A percentile compares a stretch with the other conserved stretches of the same genome.
These are phyloP conservation scores for Paramecium caudatum DNA, from an alignment of 73 alveolate genomes.

Conservation along the genomic window DNA sequence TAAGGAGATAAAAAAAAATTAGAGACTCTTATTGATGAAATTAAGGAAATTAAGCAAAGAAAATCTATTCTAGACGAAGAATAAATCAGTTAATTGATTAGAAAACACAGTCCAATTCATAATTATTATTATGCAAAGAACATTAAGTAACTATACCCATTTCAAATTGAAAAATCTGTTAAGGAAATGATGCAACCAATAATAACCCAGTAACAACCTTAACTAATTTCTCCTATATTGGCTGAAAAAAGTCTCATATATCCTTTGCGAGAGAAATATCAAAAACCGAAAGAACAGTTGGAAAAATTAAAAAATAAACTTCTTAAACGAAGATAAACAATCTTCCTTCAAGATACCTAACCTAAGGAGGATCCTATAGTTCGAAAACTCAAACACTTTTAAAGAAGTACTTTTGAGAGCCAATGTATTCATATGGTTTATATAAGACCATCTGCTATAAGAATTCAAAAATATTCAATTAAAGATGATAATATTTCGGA, in stretches of 20 bases:
- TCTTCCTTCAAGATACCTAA: neutral
- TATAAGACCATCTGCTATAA: constrained; percentile 29
- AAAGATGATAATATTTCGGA: neutral
- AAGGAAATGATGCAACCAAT: neutral
- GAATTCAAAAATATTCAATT: constrained; percentile 19
- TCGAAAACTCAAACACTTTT: constrained; percentile 26
- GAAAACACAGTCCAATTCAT: constrained; percentile 14
- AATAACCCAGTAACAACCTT: neutral
- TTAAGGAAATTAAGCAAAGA: neutral
- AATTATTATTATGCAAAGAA: neutral
- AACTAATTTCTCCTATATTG: neutral
- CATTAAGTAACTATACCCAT: neutral
- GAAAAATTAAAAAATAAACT: neutral
- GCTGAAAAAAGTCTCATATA: neutral
- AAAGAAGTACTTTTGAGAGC: neutral
- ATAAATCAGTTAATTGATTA: no score
- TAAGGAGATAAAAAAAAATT: neutral
- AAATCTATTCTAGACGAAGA: neutral
- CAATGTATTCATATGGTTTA: neutral
- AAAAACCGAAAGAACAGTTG: neutral
- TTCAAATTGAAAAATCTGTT: constrained; percentile 19
- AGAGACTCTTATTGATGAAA: constrained; percentile 2
- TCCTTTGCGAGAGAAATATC: neutral
- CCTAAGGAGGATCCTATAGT: neutral
- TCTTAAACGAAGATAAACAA: constrained; percentile 1